Evolutionary conservation across 208 protist genomes (phyloP), one percentile per base, ranked within the genome.

Genomic region (Trypanosoma avium): DNA sequence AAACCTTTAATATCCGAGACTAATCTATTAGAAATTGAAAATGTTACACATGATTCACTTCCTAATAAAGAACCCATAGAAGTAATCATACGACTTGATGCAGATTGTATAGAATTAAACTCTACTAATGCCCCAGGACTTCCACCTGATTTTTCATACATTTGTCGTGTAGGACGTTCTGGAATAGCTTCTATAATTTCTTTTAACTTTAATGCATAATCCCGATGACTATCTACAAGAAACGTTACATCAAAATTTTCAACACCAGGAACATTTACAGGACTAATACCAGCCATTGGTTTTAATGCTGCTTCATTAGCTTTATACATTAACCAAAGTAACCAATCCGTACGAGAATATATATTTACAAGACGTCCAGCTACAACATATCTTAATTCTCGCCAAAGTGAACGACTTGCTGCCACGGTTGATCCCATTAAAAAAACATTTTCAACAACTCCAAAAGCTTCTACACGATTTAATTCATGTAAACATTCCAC

Each of bases 341-440:
- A 58, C 81, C 81, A 94, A 69, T 97, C 93, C 47, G 79, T 66
- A 33, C 80, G 80, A 17, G 81, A 90, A 75, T 95, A 95, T 36
- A 92, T 77, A 66, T 97, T 97, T 22, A 96, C 69, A 6, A 97
- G 57, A 15, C 93, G 82, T 2, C 93, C 93, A 32, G 86, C 93
- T 35, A 90, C 88, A 6, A 92, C 82, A 13, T 65, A 66, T 9
- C 88, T 79, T 65, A 93, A 54, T 40, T 66, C 48, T 1, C 38
- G 26, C 93, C 93, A 97, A 54, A 79, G 53, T 42, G 54, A 45
- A 0, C 62, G 53, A 45, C 89, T 79, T 15, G 84, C 73, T 45
- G 73, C 60, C 32, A 93, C 75, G 12, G 82, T 85, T 13, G 66
- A 60, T 21, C 93, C 93, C 19, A 96, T 61, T 26, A 97, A 64